These are phyloP conservation scores for Malus sylvestris DNA, from an alignment of 306 rosid species.

Conservation along the genomic window DNA sequence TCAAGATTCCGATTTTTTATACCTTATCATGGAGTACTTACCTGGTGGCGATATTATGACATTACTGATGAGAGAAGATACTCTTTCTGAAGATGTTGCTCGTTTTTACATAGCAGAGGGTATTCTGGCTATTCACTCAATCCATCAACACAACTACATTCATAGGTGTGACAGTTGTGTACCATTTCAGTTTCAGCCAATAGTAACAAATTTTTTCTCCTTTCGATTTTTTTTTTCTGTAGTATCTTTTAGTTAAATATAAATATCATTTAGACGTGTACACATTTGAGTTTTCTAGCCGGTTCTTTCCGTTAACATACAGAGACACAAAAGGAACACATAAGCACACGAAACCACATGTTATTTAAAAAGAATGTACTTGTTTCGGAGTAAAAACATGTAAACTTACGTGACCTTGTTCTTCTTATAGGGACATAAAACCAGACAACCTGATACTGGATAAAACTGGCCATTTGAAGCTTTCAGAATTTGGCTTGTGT, in stretches of 20 bases:
- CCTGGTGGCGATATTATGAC: conserved; percentile 99
- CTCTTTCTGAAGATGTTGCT: conserved; percentile 87
- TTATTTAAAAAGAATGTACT: background rate
- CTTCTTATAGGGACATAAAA: conserved; percentile 80
- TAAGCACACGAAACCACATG: background rate
- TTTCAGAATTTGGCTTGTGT: conserved; percentile 98
- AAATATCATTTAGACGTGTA: background rate
- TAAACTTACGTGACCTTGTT: conserved; percentile 19
- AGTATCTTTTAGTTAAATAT: background rate
- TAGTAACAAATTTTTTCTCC: background rate
- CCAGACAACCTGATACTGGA: conserved; percentile 98
- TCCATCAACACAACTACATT: conserved; percentile 92
- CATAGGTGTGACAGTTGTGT: conserved; percentile 57
- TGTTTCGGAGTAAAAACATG: conserved; percentile 1
- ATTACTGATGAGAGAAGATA: conserved; percentile 93
- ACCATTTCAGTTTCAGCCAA: background rate
- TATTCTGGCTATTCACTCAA: conserved; percentile 87
- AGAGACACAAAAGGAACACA: background rate
- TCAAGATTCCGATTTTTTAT: conserved; percentile 91
- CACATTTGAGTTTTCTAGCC: background rate
- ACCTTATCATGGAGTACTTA: conserved; percentile 98
- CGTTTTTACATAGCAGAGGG: conserved; percentile 97
- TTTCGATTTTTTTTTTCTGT: background rate
- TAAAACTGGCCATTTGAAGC: conserved; percentile 92
- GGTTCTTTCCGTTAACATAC: background rate